Conservation (phyloP, 345 rosid genomes). For the Ricinus communis region DNA sequence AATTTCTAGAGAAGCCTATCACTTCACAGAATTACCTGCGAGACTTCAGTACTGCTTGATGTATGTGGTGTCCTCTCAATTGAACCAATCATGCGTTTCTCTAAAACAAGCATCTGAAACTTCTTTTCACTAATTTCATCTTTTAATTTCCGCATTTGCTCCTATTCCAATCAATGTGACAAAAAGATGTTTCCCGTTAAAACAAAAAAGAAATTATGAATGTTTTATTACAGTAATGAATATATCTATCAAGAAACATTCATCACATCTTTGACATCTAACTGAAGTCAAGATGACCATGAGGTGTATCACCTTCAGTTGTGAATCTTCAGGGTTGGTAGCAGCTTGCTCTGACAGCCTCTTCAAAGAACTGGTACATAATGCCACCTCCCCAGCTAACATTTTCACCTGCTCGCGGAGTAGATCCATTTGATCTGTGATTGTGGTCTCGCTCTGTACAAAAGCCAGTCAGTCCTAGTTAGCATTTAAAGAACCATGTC, state of each 20-base stretch:
- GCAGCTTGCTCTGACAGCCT: conserved; percentile 56
- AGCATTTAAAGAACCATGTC: conserved; percentile 15
- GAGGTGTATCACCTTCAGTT: conserved; percentile 38
- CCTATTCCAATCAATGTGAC: conserved; percentile 35
- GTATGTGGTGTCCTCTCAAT: conserved; percentile 40
- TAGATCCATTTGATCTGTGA: conserved; percentile 74
- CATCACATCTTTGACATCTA: conserved; percentile 1
- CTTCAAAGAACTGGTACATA: conserved; percentile 61
- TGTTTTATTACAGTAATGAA: neutral
- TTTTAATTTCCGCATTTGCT: conserved; percentile 54
- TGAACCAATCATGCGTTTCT: conserved; percentile 62
- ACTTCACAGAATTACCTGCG: conserved; percentile 38
- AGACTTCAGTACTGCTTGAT: conserved; percentile 43
- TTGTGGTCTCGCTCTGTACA: conserved; percentile 52
- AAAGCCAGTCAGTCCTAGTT: conserved; percentile 20
- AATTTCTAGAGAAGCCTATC: conserved; percentile 6
- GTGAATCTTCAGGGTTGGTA: conserved; percentile 46
- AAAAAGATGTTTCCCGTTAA: conserved; percentile 4
- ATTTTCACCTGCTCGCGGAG: conserved; percentile 71
- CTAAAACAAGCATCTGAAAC: conserved; percentile 55
- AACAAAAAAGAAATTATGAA: neutral
- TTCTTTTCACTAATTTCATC: conserved; percentile 64
- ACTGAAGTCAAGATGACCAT: conserved; percentile 3
- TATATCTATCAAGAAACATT: neutral
- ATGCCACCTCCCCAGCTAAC: conserved; percentile 75